These are phyloP conservation scores for Aspergillus cristatus DNA, from an alignment of 495 filamentous ascomycete species.

Conservation along the genomic window DNA sequence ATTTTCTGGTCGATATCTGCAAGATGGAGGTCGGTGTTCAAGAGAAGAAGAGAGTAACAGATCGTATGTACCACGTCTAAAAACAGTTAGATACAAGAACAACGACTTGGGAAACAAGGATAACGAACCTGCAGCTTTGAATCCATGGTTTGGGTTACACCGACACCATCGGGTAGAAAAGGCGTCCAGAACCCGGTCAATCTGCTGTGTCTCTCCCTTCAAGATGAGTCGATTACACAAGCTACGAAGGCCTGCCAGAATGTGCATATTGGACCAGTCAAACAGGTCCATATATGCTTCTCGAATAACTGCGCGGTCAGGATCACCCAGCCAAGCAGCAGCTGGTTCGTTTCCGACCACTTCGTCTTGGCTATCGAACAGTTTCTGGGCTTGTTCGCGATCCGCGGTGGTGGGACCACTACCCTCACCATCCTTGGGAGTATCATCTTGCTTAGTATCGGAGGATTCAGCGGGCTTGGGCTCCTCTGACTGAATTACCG, in stretches of 20 bases:
- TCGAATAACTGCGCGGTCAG: constrained; percentile 54
- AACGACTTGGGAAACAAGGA: too few species aligned
- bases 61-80: constrained; percentile 94
- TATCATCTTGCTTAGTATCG: constrained; percentile 14
- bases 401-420: constrained; percentile 43
- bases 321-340: constrained; percentile 80
- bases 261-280: constrained; percentile 74
- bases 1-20: constrained; percentile 95
- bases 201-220: constrained; percentile 90
- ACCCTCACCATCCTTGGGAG: constrained; percentile 12
- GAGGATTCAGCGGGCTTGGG: constrained; percentile 11
- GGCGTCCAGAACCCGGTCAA: constrained; percentile 84
- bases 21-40: constrained; percentile 94
- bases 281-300: constrained; percentile 89
- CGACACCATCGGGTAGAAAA: constrained; percentile 86
- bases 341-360: constrained; percentile 67
- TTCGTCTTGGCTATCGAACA: constrained; percentile 80
- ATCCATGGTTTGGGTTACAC: constrained; percentile 90
- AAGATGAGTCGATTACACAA: constrained; percentile 78
- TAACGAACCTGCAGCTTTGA: constrained; percentile 71
- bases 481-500: constrained; percentile 25
- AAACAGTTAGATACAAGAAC: constrained; percentile 1
- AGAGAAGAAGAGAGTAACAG: constrained; percentile 85
- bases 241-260: constrained; percentile 66
- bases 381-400: constrained; percentile 62